Percentiles rank a stretch among this genome's conserved stretches.
Evolutionary conservation across 306 rosid genomes (phyloP).

Genomic region (Cucumis cinereus): DNA sequence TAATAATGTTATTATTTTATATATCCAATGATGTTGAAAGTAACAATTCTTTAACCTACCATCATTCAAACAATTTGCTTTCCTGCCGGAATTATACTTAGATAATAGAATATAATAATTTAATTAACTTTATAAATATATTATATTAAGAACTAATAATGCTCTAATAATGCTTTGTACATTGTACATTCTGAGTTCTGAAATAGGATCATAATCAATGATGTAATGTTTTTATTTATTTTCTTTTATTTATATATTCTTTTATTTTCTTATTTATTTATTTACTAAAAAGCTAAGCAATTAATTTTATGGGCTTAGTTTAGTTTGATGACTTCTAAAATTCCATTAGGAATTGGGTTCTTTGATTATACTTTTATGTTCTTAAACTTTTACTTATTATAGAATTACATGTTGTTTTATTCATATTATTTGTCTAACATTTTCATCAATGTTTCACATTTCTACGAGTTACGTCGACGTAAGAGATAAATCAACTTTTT

Average conservation of each 20-base stretch:
- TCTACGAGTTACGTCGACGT: no score
- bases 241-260: neutral
- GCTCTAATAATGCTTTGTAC: constrained; percentile 45
- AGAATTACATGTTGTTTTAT: neutral
- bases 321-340: neutral
- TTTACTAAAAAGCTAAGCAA: neutral
- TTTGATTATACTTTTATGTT: neutral
- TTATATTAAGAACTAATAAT: neutral
- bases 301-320: neutral
- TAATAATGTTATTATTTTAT: neutral
- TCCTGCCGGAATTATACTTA: constrained; percentile 14
- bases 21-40: constrained; percentile 9
- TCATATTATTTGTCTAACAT: neutral
- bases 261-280: neutral
- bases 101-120: neutral
- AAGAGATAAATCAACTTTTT: no score
- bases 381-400: neutral
- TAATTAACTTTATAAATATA: neutral
- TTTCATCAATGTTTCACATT: no score
- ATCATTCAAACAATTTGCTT: constrained; percentile 9
- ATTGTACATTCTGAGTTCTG: constrained; percentile 33
- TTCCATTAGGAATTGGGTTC: neutral
- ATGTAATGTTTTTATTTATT: constrained; percentile 28
- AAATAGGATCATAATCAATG: constrained; percentile 32
- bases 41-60: constrained; percentile 7